Conservation (phyloP, 768 basidiomycete species). For the Sutorius australiensis region DNA sequence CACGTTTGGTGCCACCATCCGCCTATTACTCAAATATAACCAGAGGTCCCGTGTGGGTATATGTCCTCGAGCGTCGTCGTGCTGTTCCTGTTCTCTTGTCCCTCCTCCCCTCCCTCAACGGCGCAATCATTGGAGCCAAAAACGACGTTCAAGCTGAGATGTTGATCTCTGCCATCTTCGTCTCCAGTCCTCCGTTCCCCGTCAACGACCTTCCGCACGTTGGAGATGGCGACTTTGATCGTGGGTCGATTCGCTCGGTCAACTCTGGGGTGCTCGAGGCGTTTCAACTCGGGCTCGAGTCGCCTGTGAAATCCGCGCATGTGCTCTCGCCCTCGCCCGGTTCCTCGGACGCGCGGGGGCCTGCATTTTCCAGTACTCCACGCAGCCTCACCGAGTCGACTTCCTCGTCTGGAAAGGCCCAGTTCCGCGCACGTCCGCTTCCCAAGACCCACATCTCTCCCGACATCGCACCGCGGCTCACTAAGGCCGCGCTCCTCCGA, state of each 20-base stretch:
- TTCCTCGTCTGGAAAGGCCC: constrained; percentile 42
- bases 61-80: constrained; percentile 78
- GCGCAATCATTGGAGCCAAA: constrained; percentile 70
- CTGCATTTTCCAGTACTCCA: constrained; percentile 23
- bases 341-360: constrained; percentile 19
- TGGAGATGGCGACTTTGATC: constrained; percentile 34
- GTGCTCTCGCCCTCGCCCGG: constrained; percentile 37
- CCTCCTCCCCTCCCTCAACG: constrained; percentile 56
- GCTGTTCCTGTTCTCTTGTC: constrained; percentile 78
- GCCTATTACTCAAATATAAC: constrained; percentile 1
- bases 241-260: constrained; percentile 39
- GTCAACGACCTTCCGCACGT: constrained; percentile 56
- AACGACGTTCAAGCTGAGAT: constrained; percentile 68
- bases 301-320: constrained; percentile 37
- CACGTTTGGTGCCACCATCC: background rate
- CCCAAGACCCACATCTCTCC: constrained; percentile 61
- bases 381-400: constrained; percentile 30
- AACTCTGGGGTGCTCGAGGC: constrained; percentile 47
- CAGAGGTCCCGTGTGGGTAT: constrained; percentile 89
- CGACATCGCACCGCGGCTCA: constrained; percentile 73
- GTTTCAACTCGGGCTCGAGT: constrained; percentile 39
- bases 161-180: constrained; percentile 75
- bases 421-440: constrained; percentile 65
- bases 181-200: constrained; percentile 78
- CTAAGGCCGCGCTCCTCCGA: constrained; percentile 69